phyloP scores from a whole-genome alignment of 1,284 basidiomycete species.

The Cystobasidium slooffiae region DNA sequence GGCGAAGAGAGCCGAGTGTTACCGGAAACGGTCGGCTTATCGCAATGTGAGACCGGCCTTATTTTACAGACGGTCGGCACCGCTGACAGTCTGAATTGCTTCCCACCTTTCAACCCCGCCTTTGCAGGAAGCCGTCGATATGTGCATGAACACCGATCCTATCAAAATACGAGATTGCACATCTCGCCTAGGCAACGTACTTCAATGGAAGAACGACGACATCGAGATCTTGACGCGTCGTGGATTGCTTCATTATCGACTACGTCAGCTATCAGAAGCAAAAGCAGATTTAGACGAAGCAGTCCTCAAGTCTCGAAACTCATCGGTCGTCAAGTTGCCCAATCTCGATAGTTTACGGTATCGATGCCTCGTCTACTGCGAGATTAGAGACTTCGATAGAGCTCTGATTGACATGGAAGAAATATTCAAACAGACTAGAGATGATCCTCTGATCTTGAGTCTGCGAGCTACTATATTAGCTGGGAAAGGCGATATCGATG shows the following conservation, averaged over 20 bases:
- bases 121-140: not conserved
- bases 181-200: slow-evolving; percentile 44
- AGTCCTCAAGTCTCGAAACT: not conserved
- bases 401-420: slow-evolving; percentile 30
- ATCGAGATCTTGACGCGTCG: slow-evolving; percentile 45
- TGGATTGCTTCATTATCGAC: slow-evolving; percentile 40
- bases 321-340: not conserved
- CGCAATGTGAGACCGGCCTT: slow-evolving; percentile 15
- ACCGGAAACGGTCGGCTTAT: slow-evolving; percentile 30
- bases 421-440: slow-evolving; percentile 9
- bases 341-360: slow-evolving; percentile 27
- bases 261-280: slow-evolving; percentile 27
- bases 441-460: slow-evolving; percentile 24
- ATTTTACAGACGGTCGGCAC: too few species aligned
- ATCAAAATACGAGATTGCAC: slow-evolving; percentile 28
- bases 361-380: slow-evolving; percentile 12
- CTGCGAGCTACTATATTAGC: slow-evolving; percentile 27
- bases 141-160: slow-evolving; percentile 36
- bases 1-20: slow-evolving; percentile 39
- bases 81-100: too few species aligned
- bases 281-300: slow-evolving; percentile 30
- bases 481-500: slow-evolving; percentile 21
- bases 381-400: slow-evolving; percentile 31
- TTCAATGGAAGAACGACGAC: slow-evolving; percentile 47
- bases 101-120: too few species aligned